These are phyloP conservation scores for Aspergillus brunneoviolaceus DNA, from an alignment of 2,329 filamentous ascomycete species.

Conservation along the genomic window DNA sequence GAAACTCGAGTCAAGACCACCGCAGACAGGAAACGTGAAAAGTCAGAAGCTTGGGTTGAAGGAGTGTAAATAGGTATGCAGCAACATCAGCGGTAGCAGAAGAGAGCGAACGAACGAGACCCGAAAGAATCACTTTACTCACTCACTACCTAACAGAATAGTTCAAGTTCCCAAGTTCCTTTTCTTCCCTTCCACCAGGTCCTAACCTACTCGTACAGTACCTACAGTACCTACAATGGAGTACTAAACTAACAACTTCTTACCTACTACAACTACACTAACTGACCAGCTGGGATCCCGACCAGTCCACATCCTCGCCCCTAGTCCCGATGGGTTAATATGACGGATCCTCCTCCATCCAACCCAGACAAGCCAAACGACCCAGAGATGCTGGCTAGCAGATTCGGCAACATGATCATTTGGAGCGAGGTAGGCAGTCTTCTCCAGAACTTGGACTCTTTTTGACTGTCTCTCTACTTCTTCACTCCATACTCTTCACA, in stretches of 20 bases:
- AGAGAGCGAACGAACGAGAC: constrained; percentile 14
- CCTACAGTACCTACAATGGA: no score
- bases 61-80: constrained; percentile 6
- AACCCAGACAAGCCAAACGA: constrained; percentile 8
- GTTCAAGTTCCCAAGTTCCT: no score
- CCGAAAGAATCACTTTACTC: constrained; percentile 21
- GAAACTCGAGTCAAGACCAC: constrained; percentile 2
- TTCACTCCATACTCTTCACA: constrained; percentile 6
- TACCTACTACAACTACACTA: background rate
- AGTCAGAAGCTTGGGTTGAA: constrained; percentile 16
- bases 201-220: no score
- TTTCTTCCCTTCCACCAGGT: no score
- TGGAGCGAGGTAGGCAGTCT: background rate
- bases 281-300: constrained; percentile 36
- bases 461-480: background rate
- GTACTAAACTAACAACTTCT: no score
- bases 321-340: constrained; percentile 45
- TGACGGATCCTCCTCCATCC: constrained; percentile 40
- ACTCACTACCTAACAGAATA: background rate
- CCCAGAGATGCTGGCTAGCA: background rate
- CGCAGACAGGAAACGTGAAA: constrained; percentile 9
- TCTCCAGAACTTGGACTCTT: no score
- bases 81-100: constrained; percentile 20
- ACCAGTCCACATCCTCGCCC: constrained; percentile 34
- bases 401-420: background rate